Evolutionary conservation across 306 rosid species (phyloP), one percentile per base, ranked within the genome.

Genomic region (Ammopiptanthus mongolicus): DNA sequence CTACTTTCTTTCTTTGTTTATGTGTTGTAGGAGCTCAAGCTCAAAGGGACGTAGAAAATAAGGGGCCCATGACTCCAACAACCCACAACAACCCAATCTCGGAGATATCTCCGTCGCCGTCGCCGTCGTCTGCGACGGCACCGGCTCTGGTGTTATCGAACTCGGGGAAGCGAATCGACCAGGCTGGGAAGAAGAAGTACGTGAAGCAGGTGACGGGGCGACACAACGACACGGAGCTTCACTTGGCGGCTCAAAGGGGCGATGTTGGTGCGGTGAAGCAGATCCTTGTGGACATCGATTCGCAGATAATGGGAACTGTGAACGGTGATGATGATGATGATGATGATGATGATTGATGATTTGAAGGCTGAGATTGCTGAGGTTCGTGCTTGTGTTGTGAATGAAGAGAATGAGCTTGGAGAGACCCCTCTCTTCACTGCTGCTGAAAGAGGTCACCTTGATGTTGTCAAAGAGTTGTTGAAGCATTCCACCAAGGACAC

Each of bases 161-260:
- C 79, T 96, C 99, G 13, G 97, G 98, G 13, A 96, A 96, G 91
- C 69, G 98, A 75, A 96, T 96, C 33, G 99, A 96, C 62, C 97
- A 92, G 72, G 96, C 97, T 0, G 98, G 99, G 62, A 92, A 78
- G 91, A 96, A 96, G 90, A 96, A 90, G 86, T 96, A 96, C 59
- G 98, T 96, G 85, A 96, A 92, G 85, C 99, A 96, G 57, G 99
- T 96, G 73, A 96, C 99, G 1, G 99, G 99, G 19, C 84, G 99
- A 63, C 96, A 90, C 83, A 96, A 92, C 85, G 99, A 92, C 66
- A 96, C 99, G 0, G 93, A 89, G 73, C 93, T 96, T n/a, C 99
- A 96, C 83, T 74, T 96, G 71, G 99, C 99, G 14, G 98, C 99
- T 70, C 99, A 92, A 78, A 83, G 91, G 33, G 99, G 96, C 0